Conservation (phyloP, 495 filamentous ascomycete species). For the Penicillium antarcticum region DNA sequence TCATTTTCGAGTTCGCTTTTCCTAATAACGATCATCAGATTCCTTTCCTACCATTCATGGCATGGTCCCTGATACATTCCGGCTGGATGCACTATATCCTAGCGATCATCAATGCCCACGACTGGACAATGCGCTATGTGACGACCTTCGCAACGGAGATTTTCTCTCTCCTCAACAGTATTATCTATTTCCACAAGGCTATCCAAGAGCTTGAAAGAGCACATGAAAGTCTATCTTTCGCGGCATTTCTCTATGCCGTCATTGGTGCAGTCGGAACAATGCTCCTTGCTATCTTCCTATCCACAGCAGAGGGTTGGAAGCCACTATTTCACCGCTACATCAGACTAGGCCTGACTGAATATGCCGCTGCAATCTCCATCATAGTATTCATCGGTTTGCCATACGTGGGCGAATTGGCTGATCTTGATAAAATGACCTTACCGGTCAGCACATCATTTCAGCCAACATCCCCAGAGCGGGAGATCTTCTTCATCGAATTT, state of each 20-base stretch:
- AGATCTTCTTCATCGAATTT: slow-evolving; percentile 61
- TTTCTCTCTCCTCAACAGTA: slow-evolving; percentile 66
- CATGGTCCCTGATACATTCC: slow-evolving; percentile 69
- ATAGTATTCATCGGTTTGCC: slow-evolving; percentile 66
- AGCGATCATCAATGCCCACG: slow-evolving; percentile 69
- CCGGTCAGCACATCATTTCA: slow-evolving; percentile 55
- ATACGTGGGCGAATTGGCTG: slow-evolving; percentile 59
- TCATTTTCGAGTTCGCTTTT: neutral
- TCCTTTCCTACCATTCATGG: slow-evolving; percentile 69
- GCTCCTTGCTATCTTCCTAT: slow-evolving; percentile 62
- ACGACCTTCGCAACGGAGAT: slow-evolving; percentile 70
- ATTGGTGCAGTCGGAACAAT: slow-evolving; percentile 70
- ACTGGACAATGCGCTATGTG: slow-evolving; percentile 77
- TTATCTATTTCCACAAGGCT: slow-evolving; percentile 76
- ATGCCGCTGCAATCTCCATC: slow-evolving; percentile 70
- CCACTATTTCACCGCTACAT: slow-evolving; percentile 65
- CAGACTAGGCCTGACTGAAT: slow-evolving; percentile 63
- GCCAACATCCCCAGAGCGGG: slow-evolving; percentile 56
- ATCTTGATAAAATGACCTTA: slow-evolving; percentile 60
- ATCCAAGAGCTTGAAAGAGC: slow-evolving; percentile 64
- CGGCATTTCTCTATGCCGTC: slow-evolving; percentile 67
- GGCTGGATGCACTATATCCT: slow-evolving; percentile 68
- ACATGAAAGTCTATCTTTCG: slow-evolving; percentile 56
- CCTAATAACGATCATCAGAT: slow-evolving; percentile 40
- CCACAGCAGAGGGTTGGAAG: slow-evolving; percentile 61